Percentiles rank a stretch among this genome's conserved stretches.
Evolutionary conservation across 306 rosid species (phyloP).

Genomic region (Begonia loranthoides): DNA sequence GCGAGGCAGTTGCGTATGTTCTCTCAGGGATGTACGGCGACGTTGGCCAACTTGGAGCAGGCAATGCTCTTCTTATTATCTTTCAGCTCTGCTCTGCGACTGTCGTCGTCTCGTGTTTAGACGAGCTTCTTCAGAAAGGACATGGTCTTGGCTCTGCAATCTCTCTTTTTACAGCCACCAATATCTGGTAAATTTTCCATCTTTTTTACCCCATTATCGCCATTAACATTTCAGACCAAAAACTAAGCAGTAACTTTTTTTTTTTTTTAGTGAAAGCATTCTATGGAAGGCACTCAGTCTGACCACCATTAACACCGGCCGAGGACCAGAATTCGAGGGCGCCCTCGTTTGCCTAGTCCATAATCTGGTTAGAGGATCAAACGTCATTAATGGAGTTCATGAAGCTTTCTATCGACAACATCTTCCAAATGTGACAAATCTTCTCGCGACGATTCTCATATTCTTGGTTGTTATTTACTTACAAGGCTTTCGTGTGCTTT

Average conservation of each 20-base stretch:
- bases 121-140: constrained; percentile 97
- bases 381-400: constrained; percentile 37
- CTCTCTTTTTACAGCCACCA: constrained; percentile 92
- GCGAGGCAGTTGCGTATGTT: constrained; percentile 97
- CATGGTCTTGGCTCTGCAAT: constrained; percentile 97
- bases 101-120: constrained; percentile 81
- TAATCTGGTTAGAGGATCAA: constrained; percentile 26
- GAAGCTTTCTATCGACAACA: constrained; percentile 50
- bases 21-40: constrained; percentile 97
- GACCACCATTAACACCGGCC: constrained; percentile 40
- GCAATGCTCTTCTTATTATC: constrained; percentile 86
- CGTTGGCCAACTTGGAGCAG: constrained; percentile 94
- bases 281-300: constrained; percentile 50
- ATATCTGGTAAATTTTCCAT: constrained; percentile 46
- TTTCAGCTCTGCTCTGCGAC: constrained; percentile 88
- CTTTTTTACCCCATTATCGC: too few species aligned
- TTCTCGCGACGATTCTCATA: constrained; percentile 37
- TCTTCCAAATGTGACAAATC: constrained; percentile 43
- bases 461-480: constrained; percentile 42
- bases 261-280: constrained; percentile 29
- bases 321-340: constrained; percentile 55
- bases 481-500: constrained; percentile 43
- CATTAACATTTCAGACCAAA: too few species aligned
- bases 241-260: not conserved
- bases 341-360: constrained; percentile 44